Base-by-base conservation (phyloP, 163 green algal species). In the Trebouxia gelatinosa region DNA sequence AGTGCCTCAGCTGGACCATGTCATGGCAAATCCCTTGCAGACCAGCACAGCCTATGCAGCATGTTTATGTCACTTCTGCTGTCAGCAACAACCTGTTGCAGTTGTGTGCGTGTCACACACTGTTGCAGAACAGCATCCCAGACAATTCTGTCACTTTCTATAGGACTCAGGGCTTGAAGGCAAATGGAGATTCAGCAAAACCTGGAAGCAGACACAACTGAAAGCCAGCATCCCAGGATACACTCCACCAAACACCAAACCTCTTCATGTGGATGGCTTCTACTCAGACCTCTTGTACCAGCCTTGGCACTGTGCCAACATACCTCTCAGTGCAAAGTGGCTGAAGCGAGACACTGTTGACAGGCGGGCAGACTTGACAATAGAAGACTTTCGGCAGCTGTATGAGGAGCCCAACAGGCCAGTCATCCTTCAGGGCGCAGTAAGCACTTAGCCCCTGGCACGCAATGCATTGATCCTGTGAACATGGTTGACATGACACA, bases 211-310 rank as follows among this genome's bases (percentile, higher is more conserved):
- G 32, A 67, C 48, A 21, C 51, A 50, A 17, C 31, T 78, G 26
- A 48, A 48, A 43, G 48, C 50, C 32, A 31, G n/a, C n/a, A 43
- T 39, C 40, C 31, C 48, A 76, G 4, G n/a, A 19, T 2, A 48
- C 7, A 48, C 51, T 7, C 19, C 48, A 19, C n/a, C 29, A 6
- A 34, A n/a, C 16, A 61, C 17, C 19, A 39, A 1, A 5, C 67
- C 59, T 9, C 64, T 85, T 5, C 74, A 81, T 4, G 84, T 94
- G 3, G 26, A 40, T 0, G 86, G 87, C 29, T 86, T 98, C 61
- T 97, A 94, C 81, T 95, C 86, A 2, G 95, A 98, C 81, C 71
- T 97, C 48, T 85, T 98, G 61, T 96, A 98, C 85, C 94, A 97
- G 77, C 84, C 93, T 21, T 98, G 90, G 89, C 85, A 94, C 57